phyloP scores from a whole-genome alignment of 148 eudicot genomes.

The Gaultheria prostrata region DNA sequence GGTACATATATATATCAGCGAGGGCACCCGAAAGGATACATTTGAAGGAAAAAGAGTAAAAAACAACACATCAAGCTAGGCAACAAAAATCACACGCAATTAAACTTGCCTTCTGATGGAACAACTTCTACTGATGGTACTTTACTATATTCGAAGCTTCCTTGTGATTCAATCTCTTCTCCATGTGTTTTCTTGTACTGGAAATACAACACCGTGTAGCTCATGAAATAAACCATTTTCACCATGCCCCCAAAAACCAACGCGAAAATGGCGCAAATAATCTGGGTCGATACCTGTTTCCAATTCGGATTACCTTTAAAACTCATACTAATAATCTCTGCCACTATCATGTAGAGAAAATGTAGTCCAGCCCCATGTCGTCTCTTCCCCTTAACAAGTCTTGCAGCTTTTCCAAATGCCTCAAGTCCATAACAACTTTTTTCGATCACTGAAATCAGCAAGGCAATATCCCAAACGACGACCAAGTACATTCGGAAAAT shows the following conservation, averaged over 20 bases:
- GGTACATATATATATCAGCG: too few species aligned
- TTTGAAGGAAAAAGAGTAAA: too few species aligned
- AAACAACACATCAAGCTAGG: background rate
- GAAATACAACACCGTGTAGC: conserved; percentile 31
- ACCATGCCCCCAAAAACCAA: background rate
- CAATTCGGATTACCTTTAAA: conserved; percentile 10
- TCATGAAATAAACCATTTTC: background rate
- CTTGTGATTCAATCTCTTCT: conserved; percentile 26
- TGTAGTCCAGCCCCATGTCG: conserved; percentile 31
- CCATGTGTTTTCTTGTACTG: conserved; percentile 27
- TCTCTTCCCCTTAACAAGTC: conserved; percentile 38
- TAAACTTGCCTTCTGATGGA: too few species aligned
- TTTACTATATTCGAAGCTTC: conserved; percentile 15
- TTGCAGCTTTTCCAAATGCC: conserved; percentile 23
- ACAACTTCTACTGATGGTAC: background rate
- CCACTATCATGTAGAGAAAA: background rate
- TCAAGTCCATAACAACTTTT: too few species aligned
- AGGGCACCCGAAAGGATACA: too few species aligned
- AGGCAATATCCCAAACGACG: background rate
- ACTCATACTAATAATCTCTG: background rate
- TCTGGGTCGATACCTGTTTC: conserved; percentile 7
- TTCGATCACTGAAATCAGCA: too few species aligned
- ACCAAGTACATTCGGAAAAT: background rate
- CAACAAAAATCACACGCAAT: background rate
- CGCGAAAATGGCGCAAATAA: background rate